A percentile compares a stretch with the other conserved stretches of the same genome.
phyloP scores from a whole-genome alignment of 192 early-diverging fungal species.

The Dissophora ornata region DNA sequence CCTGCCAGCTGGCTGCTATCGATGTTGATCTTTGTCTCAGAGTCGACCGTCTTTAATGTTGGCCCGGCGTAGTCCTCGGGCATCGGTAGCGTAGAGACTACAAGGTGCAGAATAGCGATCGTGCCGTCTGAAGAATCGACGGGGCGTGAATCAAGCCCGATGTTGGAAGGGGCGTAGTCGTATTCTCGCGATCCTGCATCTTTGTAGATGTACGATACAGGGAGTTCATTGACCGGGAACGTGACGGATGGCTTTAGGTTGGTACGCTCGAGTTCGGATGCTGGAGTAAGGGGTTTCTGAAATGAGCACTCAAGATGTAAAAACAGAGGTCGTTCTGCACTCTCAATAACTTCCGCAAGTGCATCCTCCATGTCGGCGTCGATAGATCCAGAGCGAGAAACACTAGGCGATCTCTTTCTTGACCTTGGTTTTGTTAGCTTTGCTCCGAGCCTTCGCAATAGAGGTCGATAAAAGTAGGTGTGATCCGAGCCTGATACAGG shows the following conservation, averaged over 20 bases:
- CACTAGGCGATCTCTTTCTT: conserved; percentile 52
- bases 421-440: conserved; percentile 45
- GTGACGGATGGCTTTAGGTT: conserved; percentile 37
- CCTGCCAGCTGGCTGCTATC: conserved; percentile 23
- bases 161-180: conserved; percentile 69
- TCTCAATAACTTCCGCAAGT: conserved; percentile 61
- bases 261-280: conserved; percentile 53
- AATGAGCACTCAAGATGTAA: conserved; percentile 76
- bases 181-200: conserved; percentile 35
- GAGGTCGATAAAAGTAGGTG: conserved; percentile 75
- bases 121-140: conserved; percentile 77
- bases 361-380: conserved; percentile 53
- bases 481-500: conserved; percentile 41
- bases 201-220: conserved; percentile 68
- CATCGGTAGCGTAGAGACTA: conserved; percentile 71
- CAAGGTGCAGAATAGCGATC: conserved; percentile 71
- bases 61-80: conserved; percentile 52
- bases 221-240: conserved; percentile 70
- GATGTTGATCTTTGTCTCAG: conserved; percentile 40
- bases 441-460: conserved; percentile 42
- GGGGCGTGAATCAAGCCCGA: conserved; percentile 72
- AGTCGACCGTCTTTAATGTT: conserved; percentile 48
- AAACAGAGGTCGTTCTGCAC: conserved; percentile 78
- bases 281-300: conserved; percentile 55
- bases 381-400: conserved; percentile 40